Base-by-base conservation (phyloP, 1,284 basidiomycete genomes). In the Malassezia dermatis region DNA sequence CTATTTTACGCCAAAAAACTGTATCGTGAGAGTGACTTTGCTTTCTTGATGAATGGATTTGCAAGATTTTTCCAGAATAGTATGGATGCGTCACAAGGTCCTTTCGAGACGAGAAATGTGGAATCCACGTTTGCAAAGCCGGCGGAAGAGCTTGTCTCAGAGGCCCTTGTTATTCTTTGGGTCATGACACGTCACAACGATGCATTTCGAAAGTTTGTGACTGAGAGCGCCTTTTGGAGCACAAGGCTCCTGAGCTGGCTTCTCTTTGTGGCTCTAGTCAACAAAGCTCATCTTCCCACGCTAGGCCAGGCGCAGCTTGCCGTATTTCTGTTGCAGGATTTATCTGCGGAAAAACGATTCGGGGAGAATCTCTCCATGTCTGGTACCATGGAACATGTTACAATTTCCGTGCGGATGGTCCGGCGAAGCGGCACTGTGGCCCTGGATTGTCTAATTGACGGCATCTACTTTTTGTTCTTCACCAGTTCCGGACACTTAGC, bases 251-350 rank as follows among this genome's bases (percentile, higher is more conserved):
- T 69, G 26, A 21, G 45, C 10, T 51, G 56, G 24, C 52, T 65
- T 37, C 61, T 66, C 28, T 56, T 48, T 48, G 64, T 70, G 31
- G 47, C 66, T 4, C 56, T 73, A 3, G 51, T 58, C 8, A 59
- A 71, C 30, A 61, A 48, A 59, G 39, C 43, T 51, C 35, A 58
- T 45, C 13, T 66, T 85, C 88, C 91, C 53, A 84, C 91, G 78
- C 86, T 94, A 65, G 91, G 89, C 0, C 77, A 95, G 24, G 88
- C 90, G 64, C 82, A 91, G 43, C 83, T 88, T 3, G 79, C 93
- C 28, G 88, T 88, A 2, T 95, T 94, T 75, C 85, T 95, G 56
- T 78, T 96, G 4, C 93, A 98, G 71, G 86, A 88, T 4, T 76
- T 96, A 17, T 90, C 89, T 3, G 84, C 89, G 0, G 88, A 94